Evolutionary conservation across 768 basidiomycete species (phyloP).

Genomic region (Lactarius psammicola): DNA sequence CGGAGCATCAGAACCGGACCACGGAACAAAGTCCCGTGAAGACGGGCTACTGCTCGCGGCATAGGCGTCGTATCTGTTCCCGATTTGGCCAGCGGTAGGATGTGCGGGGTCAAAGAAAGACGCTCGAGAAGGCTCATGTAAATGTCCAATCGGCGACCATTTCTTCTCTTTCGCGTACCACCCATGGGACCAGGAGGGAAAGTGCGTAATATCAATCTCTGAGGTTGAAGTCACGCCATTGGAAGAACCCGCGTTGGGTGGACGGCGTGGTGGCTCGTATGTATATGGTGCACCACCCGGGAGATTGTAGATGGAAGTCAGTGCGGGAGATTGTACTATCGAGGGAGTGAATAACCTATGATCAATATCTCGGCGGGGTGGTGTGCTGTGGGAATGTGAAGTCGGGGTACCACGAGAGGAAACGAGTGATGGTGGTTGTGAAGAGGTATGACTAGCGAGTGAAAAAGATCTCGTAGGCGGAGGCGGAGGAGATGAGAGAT

Average conservation of each 20-base stretch:
- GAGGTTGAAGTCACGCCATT: constrained; percentile 34
- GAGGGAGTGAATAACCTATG: constrained; percentile 52
- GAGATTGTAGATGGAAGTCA: constrained; percentile 4
- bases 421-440: constrained; percentile 38
- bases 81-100: neutral
- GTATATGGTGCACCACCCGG: neutral
- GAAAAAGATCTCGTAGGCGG: constrained; percentile 22
- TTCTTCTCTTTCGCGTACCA: constrained; percentile 50
- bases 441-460: constrained; percentile 29
- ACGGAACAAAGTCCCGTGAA: constrained; percentile 49
- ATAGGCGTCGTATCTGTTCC: constrained; percentile 31
- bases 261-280: constrained; percentile 2
- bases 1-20: constrained; percentile 47
- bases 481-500: constrained; percentile 35
- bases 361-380: constrained; percentile 27
- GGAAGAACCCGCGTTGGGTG: constrained; percentile 17
- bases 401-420: constrained; percentile 31
- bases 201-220: constrained; percentile 59
- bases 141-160: constrained; percentile 15
- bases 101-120: constrained; percentile 39
- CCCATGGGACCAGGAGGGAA: constrained; percentile 60
- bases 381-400: constrained; percentile 35
- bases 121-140: constrained; percentile 26
- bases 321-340: constrained; percentile 26
- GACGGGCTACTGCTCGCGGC: constrained; percentile 44